phyloP scores from a whole-genome alignment of 23 red algal genomes.

The Agarophyton chilense region DNA sequence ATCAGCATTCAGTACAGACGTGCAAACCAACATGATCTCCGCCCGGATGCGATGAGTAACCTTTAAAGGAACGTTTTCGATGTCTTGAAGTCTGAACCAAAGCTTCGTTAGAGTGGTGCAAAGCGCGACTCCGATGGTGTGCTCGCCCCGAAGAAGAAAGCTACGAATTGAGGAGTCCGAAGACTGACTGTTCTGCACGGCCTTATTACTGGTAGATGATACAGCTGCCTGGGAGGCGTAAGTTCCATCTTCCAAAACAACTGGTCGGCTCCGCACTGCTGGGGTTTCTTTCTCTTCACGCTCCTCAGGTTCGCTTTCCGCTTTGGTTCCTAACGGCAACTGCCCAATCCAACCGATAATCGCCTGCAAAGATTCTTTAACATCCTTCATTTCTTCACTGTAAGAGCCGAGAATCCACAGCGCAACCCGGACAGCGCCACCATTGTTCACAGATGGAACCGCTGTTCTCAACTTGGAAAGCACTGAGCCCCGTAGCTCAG shows the following conservation, averaged over 20 bases:
- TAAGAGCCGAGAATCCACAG: slow-evolving; percentile 94
- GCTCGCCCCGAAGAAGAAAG: slow-evolving; percentile 78
- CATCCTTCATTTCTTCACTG: slow-evolving; percentile 70
- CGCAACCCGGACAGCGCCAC: slow-evolving; percentile 68
- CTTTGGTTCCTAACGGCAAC: slow-evolving; percentile 56
- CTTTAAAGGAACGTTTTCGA: slow-evolving; percentile 43
- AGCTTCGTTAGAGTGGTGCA: slow-evolving; percentile 92
- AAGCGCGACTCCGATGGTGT: slow-evolving; percentile 89
- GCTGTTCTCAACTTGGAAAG: slow-evolving; percentile 67
- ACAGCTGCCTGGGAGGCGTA: slow-evolving; percentile 85
- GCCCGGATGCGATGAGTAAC: slow-evolving; percentile 73
- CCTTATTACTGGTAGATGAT: background rate
- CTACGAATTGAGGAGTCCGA: slow-evolving; percentile 62
- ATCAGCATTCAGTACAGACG: slow-evolving; percentile 77
- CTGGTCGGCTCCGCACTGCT: slow-evolving; percentile 35
- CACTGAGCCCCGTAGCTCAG: slow-evolving; percentile 64
- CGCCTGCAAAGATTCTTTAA: slow-evolving; percentile 81
- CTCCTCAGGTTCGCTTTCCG: slow-evolving; percentile 14
- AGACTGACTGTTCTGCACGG: background rate
- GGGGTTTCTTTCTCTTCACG: slow-evolving; percentile 53
- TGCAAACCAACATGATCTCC: slow-evolving; percentile 89
- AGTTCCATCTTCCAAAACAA: slow-evolving; percentile 93
- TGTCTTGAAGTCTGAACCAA: slow-evolving; percentile 64
- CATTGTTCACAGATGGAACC: slow-evolving; percentile 56
- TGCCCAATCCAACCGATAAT: slow-evolving; percentile 73